Evolutionary conservation across 768 basidiomycete genomes (phyloP).

Genomic region (Boletus subcaerulescens): DNA sequence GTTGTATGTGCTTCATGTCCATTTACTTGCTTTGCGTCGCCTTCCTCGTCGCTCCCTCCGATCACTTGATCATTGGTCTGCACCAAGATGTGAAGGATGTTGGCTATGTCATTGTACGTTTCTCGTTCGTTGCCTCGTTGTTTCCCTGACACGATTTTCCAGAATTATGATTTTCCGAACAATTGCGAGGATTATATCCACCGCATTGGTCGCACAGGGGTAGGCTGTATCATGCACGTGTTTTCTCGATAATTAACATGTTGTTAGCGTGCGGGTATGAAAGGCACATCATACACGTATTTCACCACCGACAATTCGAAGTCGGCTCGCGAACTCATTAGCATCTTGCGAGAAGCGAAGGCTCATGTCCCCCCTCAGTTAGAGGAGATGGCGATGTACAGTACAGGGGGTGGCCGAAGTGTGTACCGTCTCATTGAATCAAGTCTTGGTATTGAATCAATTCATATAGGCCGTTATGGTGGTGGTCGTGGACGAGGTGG

Average conservation of each 20-base stretch:
- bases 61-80: slow-evolving; percentile 30
- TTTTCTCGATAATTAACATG: slow-evolving; percentile 14
- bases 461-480: slow-evolving; percentile 55
- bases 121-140: slow-evolving; percentile 1
- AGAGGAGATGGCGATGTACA: slow-evolving; percentile 88
- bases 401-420: slow-evolving; percentile 77
- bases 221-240: slow-evolving; percentile 33
- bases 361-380: slow-evolving; percentile 83
- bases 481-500: slow-evolving; percentile 33
- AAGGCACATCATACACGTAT: slow-evolving; percentile 91
- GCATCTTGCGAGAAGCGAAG: slow-evolving; percentile 85
- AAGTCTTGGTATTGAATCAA: neutral
- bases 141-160: slow-evolving; percentile 6
- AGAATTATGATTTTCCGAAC: slow-evolving; percentile 99
- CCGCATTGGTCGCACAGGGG: slow-evolving; percentile 97
- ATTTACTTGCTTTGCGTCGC: slow-evolving; percentile 9
- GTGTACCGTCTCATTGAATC: slow-evolving; percentile 20
- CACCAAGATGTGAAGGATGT: slow-evolving; percentile 96
- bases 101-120: slow-evolving; percentile 89
- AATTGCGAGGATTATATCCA: slow-evolving; percentile 99
- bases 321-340: slow-evolving; percentile 86
- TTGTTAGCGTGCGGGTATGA: slow-evolving; percentile 81
- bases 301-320: slow-evolving; percentile 97
- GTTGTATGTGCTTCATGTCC: slow-evolving; percentile 33
- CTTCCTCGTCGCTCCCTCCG: slow-evolving; percentile 22